Conservation (phyloP, 2,329 filamentous ascomycete genomes). For the Arachnomyces sp. region DNA sequence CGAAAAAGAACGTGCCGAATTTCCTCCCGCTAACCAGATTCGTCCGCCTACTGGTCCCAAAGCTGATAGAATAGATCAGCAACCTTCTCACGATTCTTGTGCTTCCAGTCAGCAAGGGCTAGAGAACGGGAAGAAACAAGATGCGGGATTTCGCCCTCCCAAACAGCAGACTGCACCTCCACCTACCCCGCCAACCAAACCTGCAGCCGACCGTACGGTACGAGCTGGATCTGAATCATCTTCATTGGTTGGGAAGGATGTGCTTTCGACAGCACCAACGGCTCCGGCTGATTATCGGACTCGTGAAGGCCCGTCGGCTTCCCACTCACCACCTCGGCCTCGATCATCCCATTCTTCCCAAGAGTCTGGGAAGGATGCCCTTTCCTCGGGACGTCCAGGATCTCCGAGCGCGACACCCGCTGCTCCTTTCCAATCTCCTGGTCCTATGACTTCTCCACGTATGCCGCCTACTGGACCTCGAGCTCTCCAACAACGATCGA, state of each 20-base stretch:
- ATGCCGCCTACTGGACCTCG: slow-evolving; percentile 36
- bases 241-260: too few relatives aligned
- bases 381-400: slow-evolving; percentile 18
- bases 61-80: slow-evolving; percentile 28
- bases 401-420: slow-evolving; percentile 17
- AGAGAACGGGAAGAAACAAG: slow-evolving; percentile 19
- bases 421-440: slow-evolving; percentile 6
- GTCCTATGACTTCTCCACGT: slow-evolving; percentile 30
- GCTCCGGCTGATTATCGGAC: too few relatives aligned
- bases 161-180: slow-evolving; percentile 16
- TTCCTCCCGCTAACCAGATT: slow-evolving; percentile 16
- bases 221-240: slow-evolving; percentile 27
- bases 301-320: too few relatives aligned
- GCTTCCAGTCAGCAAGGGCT: slow-evolving; percentile 16
- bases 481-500: slow-evolving; percentile 29
- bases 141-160: slow-evolving; percentile 18
- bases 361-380: slow-evolving; percentile 17
- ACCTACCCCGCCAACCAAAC: slow-evolving; percentile 12
- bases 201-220: slow-evolving; percentile 24
- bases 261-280: too few relatives aligned
- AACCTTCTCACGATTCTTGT: slow-evolving; percentile 19
- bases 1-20: slow-evolving; percentile 21
- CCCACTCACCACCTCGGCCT: slow-evolving; percentile 7
- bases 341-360: slow-evolving; percentile 19
- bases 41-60: slow-evolving; percentile 39